Conservation (phyloP, 1,139 yeast species). For the Casaregolazyma lundiana region DNA sequence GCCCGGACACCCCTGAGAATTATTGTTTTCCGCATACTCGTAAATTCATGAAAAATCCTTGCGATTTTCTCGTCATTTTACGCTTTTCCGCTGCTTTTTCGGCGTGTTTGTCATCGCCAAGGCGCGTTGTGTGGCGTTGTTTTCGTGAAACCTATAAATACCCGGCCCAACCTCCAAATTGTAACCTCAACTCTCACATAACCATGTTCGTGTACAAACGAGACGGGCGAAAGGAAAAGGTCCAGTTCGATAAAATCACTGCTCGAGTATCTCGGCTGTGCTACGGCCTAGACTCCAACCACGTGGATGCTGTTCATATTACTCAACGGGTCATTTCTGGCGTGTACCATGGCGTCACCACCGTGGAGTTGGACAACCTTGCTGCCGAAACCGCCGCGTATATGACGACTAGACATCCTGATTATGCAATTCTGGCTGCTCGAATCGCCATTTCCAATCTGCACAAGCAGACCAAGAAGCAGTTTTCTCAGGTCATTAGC, state of each 20-base stretch:
- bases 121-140: slow-evolving; percentile 1
- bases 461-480: slow-evolving; percentile 90
- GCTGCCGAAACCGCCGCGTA: slow-evolving; percentile 98
- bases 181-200: slow-evolving; percentile 2
- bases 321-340: slow-evolving; percentile 87
- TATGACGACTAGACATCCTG: slow-evolving; percentile 96
- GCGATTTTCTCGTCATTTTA: no score
- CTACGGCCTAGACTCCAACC: slow-evolving; percentile 76
- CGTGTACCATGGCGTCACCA: slow-evolving; percentile 93
- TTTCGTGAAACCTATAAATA: not conserved
- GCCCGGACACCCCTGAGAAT: no score
- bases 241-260: slow-evolving; percentile 71
- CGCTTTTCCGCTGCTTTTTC: no score
- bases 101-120: not conserved
- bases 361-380: slow-evolving; percentile 84
- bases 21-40: no score
- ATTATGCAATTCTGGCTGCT: slow-evolving; percentile 91
- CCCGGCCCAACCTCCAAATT: not conserved
- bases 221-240: slow-evolving; percentile 83
- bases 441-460: slow-evolving; percentile 88
- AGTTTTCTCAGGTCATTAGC: slow-evolving; percentile 72
- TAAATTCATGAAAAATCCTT: no score
- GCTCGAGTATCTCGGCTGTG: slow-evolving; percentile 64
- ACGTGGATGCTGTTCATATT: slow-evolving; percentile 83
- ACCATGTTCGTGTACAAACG: slow-evolving; percentile 53